These are phyloP conservation scores for Fusarium austroafricanum DNA, from an alignment of 2,329 filamentous ascomycete genomes.

Conservation along the genomic window DNA sequence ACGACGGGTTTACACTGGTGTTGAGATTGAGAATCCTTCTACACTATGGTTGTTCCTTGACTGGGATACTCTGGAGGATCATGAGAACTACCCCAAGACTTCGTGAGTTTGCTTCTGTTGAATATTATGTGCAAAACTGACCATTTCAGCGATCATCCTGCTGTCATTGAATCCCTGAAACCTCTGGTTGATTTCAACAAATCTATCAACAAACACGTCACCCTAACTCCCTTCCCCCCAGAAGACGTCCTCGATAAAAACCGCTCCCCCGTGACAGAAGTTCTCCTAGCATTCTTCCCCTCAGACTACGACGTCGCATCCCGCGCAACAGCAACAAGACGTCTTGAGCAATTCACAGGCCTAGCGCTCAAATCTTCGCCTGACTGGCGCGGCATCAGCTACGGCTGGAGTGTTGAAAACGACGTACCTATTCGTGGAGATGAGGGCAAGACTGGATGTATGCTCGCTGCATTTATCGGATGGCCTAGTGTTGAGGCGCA, in stretches of 20 bases:
- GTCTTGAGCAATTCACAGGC: constrained; percentile 31
- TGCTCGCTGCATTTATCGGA: constrained; percentile 48
- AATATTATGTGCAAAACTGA: neutral
- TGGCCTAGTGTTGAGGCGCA: constrained; percentile 56
- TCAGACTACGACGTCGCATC: constrained; percentile 33
- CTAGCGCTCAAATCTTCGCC: constrained; percentile 33
- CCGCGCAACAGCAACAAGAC: constrained; percentile 33
- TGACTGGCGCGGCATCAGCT: constrained; percentile 42
- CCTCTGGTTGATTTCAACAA: constrained; percentile 31
- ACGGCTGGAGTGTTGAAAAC: constrained; percentile 50
- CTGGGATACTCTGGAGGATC: constrained; percentile 41
- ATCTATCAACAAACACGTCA: constrained; percentile 39
- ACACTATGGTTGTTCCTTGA: constrained; percentile 45
- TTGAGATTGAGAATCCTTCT: constrained; percentile 42
- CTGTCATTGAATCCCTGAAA: constrained; percentile 35
- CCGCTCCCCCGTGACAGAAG: constrained; percentile 39
- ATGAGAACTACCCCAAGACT: constrained; percentile 30
- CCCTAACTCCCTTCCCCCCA: constrained; percentile 35
- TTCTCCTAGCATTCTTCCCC: constrained; percentile 40
- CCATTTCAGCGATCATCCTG: constrained; percentile 6
- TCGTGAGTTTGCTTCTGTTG: constrained; percentile 9
- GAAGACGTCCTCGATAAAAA: constrained; percentile 39
- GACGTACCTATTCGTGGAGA: constrained; percentile 48
- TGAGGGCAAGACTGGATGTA: constrained; percentile 41
- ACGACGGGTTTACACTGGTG: constrained; percentile 36